A percentile compares a stretch with the other conserved stretches of the same genome.
These are phyloP conservation scores for Sindora glabra DNA, from an alignment of 306 rosid species.

Conservation along the genomic window DNA sequence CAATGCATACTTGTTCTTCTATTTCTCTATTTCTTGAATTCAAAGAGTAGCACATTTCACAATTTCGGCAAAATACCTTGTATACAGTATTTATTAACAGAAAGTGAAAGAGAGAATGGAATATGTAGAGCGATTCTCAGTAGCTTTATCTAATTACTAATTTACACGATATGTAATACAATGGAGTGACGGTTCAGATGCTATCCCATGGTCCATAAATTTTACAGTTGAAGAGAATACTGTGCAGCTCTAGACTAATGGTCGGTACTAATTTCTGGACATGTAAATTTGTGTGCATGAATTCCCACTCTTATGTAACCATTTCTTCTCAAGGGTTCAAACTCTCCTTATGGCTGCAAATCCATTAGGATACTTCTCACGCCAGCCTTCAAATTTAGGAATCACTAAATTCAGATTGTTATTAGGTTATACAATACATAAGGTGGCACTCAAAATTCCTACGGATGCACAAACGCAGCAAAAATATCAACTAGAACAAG, in stretches of 20 bases:
- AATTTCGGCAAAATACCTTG: conserved; percentile 9
- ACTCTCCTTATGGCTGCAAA: neutral
- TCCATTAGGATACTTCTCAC: conserved; percentile 3
- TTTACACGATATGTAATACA: conserved; percentile 10
- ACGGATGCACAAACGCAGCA: conserved; percentile 30
- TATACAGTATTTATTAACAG: neutral
- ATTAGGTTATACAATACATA: conserved; percentile 23
- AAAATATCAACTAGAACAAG: conserved; percentile 11
- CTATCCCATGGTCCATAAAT: neutral
- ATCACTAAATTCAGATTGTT: neutral
- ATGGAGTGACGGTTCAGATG: neutral
- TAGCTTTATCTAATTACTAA: conserved; percentile 2
- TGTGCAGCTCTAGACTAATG: neutral
- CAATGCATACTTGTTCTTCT: no score
- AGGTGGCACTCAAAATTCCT: neutral
- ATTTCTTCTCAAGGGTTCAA: neutral
- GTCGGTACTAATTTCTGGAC: neutral
- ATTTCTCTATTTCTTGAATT: no score
- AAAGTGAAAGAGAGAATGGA: neutral
- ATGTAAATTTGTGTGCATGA: neutral
- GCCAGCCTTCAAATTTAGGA: conserved; percentile 3
- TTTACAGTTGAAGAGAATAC: neutral
- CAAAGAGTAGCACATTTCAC: neutral
- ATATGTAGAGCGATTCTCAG: neutral
- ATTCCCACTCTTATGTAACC: neutral